Base-by-base conservation (phyloP, 106 monocot genomes). In the Phalaenopsis equestris region DNA sequence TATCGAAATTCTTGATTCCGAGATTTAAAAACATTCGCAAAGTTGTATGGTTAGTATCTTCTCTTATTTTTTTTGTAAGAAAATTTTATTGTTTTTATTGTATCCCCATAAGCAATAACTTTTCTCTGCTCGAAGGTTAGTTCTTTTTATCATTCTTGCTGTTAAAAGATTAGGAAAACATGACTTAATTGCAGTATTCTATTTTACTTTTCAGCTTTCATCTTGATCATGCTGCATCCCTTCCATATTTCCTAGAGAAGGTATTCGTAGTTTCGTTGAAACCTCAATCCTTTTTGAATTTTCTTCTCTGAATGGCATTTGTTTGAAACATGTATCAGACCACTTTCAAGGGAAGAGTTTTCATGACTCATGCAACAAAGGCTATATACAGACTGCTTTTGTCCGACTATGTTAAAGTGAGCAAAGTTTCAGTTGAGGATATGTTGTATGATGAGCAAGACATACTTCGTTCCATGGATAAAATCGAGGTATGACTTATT, bases 331-430 rank as follows among this genome's bases (percentile, higher is more conserved):
- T 80, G 11, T 46, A 16, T 16, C 88, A 98, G 98, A 98, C 98
- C 4, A 94, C 88, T 47, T 98, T 98, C 73, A 90, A 81, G 82
- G 98, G 98, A 11, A 77, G 89, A 37, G 94, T 98, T 74, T 98
- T 92, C 83, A 98, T 98, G 98, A 98, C 98, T 16, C 98, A 98
- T 88, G 92, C 98, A 81, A 98, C 98, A 55, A 98, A 98, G 85
- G 98, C 94, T 49, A 94, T 98, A 67, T 98, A 94, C 82, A 89
- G 81, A 70, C 83, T 98, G 72, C 90, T 94, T 55, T 83, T 98
- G 56, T 89, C 92, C 24, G 98, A 98, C 84, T 98, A 98, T 87
- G 94, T 98, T 48, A 98, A 98, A 91, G 98, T 98, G 55, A 94
- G 98, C 84, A 98, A 98, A 88, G 98, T 98, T 41, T 94, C 98